Conservation (phyloP, 441 rosid genomes). For the Kokia cookei region DNA sequence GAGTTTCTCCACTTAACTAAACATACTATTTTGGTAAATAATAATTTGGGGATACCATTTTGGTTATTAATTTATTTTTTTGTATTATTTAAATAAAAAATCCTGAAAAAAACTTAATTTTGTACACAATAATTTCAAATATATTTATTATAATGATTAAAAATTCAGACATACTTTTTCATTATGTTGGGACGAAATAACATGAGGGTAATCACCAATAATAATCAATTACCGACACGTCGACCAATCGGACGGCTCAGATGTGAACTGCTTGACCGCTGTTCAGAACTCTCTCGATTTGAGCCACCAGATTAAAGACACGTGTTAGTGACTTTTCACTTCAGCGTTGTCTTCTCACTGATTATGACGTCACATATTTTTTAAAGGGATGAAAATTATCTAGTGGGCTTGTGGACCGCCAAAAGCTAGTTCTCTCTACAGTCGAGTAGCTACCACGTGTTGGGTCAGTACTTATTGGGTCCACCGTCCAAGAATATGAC, state of each 20-base stretch:
- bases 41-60: too few species aligned
- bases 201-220: too few species aligned
- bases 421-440: neutral
- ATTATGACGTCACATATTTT: neutral
- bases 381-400: neutral
- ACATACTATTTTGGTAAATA: too few species aligned
- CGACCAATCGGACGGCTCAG: neutral
- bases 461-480: neutral
- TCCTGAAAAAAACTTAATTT: too few species aligned
- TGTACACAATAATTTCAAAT: too few species aligned
- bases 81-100: too few species aligned
- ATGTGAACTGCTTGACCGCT: neutral
- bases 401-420: neutral
- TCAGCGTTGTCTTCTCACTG: neutral
- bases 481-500: neutral
- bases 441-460: conserved; percentile 17
- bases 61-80: too few species aligned
- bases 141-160: too few species aligned
- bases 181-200: neutral
- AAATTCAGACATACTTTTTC: too few species aligned
- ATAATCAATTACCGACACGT: neutral
- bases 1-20: too few species aligned
- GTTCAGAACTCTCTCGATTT: neutral
- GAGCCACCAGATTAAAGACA: conserved; percentile 1
- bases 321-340: neutral